Conservation (phyloP, 495 filamentous ascomycete species). For the Hyaloscypha variabilis region DNA sequence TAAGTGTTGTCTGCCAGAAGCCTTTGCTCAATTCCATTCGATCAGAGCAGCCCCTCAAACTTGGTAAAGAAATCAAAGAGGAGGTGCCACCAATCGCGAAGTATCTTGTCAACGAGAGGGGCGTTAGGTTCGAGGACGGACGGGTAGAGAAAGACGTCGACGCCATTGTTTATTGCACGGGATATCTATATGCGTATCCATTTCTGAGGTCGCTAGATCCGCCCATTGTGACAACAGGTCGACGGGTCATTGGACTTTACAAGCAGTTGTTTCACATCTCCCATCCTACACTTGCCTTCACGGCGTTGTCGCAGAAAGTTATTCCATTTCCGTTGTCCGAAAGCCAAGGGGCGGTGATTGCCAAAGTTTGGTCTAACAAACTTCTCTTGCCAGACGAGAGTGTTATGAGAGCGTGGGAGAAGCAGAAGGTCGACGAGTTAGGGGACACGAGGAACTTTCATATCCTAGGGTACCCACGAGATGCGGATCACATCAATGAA, state of each 20-base stretch:
- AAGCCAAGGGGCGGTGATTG: constrained; percentile 75
- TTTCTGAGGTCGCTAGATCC: constrained; percentile 65
- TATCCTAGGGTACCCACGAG: constrained; percentile 68
- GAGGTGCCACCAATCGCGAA: constrained; percentile 61
- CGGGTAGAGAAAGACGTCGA: constrained; percentile 62
- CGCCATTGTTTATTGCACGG: constrained; percentile 71
- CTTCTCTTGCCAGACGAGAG: constrained; percentile 60
- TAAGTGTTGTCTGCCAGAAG: constrained; percentile 48
- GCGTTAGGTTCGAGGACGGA: constrained; percentile 57
- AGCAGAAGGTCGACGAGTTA: constrained; percentile 12
- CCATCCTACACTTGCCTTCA: constrained; percentile 78
- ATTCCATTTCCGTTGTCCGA: constrained; percentile 83
- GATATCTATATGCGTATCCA: constrained; percentile 72
- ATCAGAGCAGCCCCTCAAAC: constrained; percentile 13
- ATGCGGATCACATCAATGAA: constrained; percentile 78
- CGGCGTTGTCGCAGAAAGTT: constrained; percentile 74
- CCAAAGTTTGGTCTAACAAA: constrained; percentile 71
- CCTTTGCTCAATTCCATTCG: constrained; percentile 39
- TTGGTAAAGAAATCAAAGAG: constrained; percentile 40
- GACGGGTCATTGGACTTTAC: constrained; percentile 68
- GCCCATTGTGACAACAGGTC: constrained; percentile 65
- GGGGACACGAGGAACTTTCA: constrained; percentile 57
- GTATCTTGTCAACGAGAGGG: constrained; percentile 52
- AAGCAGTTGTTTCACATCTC: constrained; percentile 76
- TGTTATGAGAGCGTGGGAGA: constrained; percentile 72